phyloP scores from a whole-genome alignment of 2,329 filamentous ascomycete species.

The Penicillium sp. region DNA sequence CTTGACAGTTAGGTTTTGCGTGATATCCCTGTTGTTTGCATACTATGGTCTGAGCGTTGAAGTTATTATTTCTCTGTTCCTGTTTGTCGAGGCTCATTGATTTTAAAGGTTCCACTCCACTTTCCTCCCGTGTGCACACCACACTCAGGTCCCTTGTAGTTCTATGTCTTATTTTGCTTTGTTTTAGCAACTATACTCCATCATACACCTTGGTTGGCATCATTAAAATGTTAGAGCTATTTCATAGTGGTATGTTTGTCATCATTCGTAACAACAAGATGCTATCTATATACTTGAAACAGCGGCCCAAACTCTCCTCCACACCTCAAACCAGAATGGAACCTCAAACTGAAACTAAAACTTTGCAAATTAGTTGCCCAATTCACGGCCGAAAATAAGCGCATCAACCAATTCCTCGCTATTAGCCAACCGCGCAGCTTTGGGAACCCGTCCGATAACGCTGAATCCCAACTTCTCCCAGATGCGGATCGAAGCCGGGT shows the following conservation, averaged over 20 bases:
- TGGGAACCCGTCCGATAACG: constrained; percentile 40
- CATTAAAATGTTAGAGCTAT: background rate
- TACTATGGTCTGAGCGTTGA: constrained; percentile 24
- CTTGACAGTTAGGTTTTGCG: constrained; percentile 25
- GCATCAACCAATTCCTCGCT: constrained; percentile 41
- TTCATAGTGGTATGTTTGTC: background rate
- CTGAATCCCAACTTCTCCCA: constrained; percentile 41
- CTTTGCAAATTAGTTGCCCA: constrained; percentile 20
- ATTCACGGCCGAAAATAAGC: constrained; percentile 38
- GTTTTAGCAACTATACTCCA: constrained; percentile 1
- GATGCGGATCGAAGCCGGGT: constrained; percentile 39
- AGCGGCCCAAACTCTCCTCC: background rate
- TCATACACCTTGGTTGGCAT: background rate
- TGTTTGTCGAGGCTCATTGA: constrained; percentile 4
- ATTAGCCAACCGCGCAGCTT: constrained; percentile 36
- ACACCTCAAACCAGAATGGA: background rate
- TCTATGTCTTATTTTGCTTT: constrained; percentile 6
- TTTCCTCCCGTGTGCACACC: constrained; percentile 22
- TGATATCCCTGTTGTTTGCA: constrained; percentile 31
- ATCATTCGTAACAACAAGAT: background rate
- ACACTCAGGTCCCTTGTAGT: constrained; percentile 17
- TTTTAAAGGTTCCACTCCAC: constrained; percentile 2
- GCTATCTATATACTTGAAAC: constrained; percentile 6
- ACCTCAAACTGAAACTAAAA: background rate
- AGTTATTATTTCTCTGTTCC: constrained; percentile 11